Percentiles rank a stretch among this genome's conserved stretches.
phyloP scores from a whole-genome alignment of 1,284 basidiomycete species.

The Phlebopus sp. region DNA sequence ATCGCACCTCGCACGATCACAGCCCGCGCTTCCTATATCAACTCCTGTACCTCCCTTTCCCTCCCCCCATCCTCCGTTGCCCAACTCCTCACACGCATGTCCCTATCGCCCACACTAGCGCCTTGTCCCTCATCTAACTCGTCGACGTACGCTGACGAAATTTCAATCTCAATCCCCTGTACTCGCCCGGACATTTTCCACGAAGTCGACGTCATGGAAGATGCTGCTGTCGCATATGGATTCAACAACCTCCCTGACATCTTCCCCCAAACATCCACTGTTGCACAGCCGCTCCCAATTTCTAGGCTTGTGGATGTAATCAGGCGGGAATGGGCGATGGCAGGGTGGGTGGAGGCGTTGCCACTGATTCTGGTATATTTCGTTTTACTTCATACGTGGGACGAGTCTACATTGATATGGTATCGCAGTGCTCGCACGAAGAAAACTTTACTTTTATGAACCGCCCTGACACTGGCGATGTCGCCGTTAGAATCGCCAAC shows the following conservation, averaged over 20 bases:
- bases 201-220: slow-evolving; percentile 98
- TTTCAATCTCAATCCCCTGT: slow-evolving; percentile 79
- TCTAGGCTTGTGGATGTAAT: slow-evolving; percentile 92
- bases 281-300: slow-evolving; percentile 88
- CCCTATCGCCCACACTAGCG: slow-evolving; percentile 49
- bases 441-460: slow-evolving; percentile 97
- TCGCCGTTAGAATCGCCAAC: slow-evolving; percentile 91
- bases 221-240: slow-evolving; percentile 96
- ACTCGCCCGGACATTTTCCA: slow-evolving; percentile 97
- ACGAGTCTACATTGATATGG: slow-evolving; percentile 1
- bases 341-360: slow-evolving; percentile 94
- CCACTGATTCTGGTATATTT: slow-evolving; percentile 84
- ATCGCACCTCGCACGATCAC: slow-evolving; percentile 69
- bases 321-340: slow-evolving; percentile 87
- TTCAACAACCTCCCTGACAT: slow-evolving; percentile 94
- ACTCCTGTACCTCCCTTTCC: slow-evolving; percentile 88
- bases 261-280: slow-evolving; percentile 94
- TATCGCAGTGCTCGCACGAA: slow-evolving; percentile 86
- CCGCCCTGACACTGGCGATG: slow-evolving; percentile 75
- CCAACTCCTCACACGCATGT: slow-evolving; percentile 75
- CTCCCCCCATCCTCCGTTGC: slow-evolving; percentile 63
- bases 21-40: slow-evolving; percentile 90
- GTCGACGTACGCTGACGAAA: slow-evolving; percentile 53
- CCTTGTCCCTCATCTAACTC: slow-evolving; percentile 34
- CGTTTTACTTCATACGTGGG: background rate